phyloP scores from a whole-genome alignment of 179 eudicot species.

The Silene noctiflora region DNA sequence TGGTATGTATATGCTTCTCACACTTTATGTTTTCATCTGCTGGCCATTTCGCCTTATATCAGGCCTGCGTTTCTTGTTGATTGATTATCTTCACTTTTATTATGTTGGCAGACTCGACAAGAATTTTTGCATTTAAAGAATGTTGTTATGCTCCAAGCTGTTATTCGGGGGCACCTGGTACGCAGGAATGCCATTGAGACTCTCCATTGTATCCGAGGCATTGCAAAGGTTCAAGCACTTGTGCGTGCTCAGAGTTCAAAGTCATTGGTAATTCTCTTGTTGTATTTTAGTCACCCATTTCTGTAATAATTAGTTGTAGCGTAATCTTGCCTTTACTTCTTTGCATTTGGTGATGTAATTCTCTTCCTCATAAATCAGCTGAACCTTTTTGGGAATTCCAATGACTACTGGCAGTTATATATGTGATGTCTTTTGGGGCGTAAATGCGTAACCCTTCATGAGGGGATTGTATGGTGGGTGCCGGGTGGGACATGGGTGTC shows the following conservation, averaged over 20 bases:
- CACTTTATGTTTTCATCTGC: background rate
- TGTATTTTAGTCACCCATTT: constrained; percentile 7
- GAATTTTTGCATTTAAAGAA: constrained; percentile 48
- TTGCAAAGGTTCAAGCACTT: constrained; percentile 72
- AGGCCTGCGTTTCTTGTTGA: background rate
- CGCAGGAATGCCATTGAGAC: constrained; percentile 79
- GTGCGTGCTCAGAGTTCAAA: constrained; percentile 60
- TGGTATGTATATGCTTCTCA: constrained; percentile 41
- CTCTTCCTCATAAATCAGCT: background rate
- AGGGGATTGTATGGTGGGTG: background rate
- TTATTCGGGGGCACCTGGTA: constrained; percentile 75
- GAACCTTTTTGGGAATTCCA: background rate
- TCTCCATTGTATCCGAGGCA: constrained; percentile 75
- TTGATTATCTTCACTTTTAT: background rate
- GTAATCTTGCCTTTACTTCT: background rate
- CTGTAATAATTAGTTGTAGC: background rate
- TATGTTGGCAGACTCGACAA: constrained; percentile 52
- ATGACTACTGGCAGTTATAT: background rate
- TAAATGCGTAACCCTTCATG: background rate
- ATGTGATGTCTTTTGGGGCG: background rate
- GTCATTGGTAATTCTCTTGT: constrained; percentile 38
- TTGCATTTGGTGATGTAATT: background rate
- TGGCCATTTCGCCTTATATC: background rate
- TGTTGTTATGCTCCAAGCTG: constrained; percentile 75
- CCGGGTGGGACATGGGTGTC: too few relatives aligned